Evolutionary conservation across 2,329 filamentous ascomycete genomes (phyloP).

Genomic region (Fusarium setosum): DNA sequence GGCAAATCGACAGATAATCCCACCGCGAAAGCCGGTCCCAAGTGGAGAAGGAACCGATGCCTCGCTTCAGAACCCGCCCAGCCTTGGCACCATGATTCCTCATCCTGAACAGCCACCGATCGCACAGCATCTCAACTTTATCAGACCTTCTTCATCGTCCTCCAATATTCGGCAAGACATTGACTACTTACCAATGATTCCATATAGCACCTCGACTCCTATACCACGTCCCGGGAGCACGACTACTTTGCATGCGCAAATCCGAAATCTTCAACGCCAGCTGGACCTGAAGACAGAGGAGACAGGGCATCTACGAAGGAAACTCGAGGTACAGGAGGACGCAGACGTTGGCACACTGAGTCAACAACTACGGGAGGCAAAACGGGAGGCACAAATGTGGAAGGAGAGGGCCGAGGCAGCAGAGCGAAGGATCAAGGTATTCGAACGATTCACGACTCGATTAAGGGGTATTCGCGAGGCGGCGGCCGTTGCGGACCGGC

Average conservation of each 20-base stretch:
- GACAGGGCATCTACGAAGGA: constrained; percentile 54
- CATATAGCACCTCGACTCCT: constrained; percentile 9
- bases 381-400: constrained; percentile 57
- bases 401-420: constrained; percentile 65
- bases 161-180: constrained; percentile 26
- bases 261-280: constrained; percentile 60
- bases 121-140: constrained; percentile 51
- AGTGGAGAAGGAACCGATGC: neutral
- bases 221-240: constrained; percentile 43
- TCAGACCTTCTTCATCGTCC: constrained; percentile 48
- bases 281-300: constrained; percentile 61
- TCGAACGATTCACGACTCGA: constrained; percentile 56
- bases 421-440: constrained; percentile 62
- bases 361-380: constrained; percentile 58
- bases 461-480: constrained; percentile 47
- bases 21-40: constrained; percentile 19
- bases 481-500: constrained; percentile 3
- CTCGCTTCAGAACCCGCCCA: constrained; percentile 39
- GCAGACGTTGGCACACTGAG: constrained; percentile 58
- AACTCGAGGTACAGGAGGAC: constrained; percentile 57
- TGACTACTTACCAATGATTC: neutral
- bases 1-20: constrained; percentile 6
- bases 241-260: constrained; percentile 58
- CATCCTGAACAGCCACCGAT: constrained; percentile 51
- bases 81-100: constrained; percentile 53